A percentile compares a stretch with the other conserved stretches of the same genome.
Evolutionary conservation across 176 grass and related monocot species (phyloP).

Genomic region (Cymbopogon citratus): DNA sequence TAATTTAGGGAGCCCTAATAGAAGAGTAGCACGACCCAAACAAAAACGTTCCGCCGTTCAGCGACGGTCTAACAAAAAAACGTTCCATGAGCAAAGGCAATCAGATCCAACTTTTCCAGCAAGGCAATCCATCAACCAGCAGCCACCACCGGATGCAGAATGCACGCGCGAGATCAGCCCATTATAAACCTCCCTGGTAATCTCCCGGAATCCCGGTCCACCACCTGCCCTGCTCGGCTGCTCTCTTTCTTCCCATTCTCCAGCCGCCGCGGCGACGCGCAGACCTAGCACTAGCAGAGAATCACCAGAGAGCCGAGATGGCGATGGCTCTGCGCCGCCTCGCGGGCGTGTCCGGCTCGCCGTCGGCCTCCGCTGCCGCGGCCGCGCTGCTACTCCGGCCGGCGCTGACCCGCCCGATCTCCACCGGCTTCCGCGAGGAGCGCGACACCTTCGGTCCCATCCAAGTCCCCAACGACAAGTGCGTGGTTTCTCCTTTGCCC

Average conservation of each 20-base stretch:
- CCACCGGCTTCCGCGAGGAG: slow-evolving; percentile 77
- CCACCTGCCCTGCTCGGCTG: background rate
- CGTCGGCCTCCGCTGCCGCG: slow-evolving; percentile 9
- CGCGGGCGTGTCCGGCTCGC: slow-evolving; percentile 22
- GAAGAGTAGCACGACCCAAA: no score
- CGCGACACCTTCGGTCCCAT: slow-evolving; percentile 92
- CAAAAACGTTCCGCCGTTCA: no score
- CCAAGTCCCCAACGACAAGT: slow-evolving; percentile 79
- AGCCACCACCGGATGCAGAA: slow-evolving; percentile 22
- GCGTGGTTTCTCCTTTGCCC: background rate
- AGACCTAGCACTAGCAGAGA: background rate
- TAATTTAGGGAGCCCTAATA: no score
- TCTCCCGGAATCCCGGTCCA: background rate
- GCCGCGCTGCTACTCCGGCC: slow-evolving; percentile 42
- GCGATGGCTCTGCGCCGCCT: slow-evolving; percentile 69
- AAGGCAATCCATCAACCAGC: slow-evolving; percentile 10
- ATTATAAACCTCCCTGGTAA: background rate
- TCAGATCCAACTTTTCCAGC: background rate
- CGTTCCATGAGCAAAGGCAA: no score
- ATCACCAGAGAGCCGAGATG: slow-evolving; percentile 29
- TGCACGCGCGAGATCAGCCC: slow-evolving; percentile 18
- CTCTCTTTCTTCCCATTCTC: background rate
- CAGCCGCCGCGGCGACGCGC: slow-evolving; percentile 27
- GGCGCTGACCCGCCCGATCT: slow-evolving; percentile 54
- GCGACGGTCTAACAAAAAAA: no score